Percentiles rank a stretch among this genome's conserved stretches.
Evolutionary conservation across 805 yeast genomes (phyloP).

Genomic region (Kodamaea neixiangensis): DNA sequence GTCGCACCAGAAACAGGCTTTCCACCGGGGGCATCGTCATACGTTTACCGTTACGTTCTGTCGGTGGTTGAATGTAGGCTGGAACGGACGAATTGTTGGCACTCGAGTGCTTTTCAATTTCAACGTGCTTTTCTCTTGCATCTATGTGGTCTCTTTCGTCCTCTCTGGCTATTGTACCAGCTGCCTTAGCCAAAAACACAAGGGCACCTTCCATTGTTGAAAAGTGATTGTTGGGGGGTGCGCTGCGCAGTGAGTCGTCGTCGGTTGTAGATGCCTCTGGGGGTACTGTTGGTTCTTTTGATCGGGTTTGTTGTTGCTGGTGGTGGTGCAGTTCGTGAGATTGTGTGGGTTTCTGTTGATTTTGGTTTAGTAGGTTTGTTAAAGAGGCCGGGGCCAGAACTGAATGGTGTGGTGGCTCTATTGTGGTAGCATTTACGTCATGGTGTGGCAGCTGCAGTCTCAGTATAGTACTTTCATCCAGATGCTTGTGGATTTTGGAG

Average conservation of each 20-base stretch:
- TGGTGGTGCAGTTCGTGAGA: background rate
- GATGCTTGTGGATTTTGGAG: background rate
- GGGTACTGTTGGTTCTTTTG: background rate
- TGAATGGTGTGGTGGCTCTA: background rate
- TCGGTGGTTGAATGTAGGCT: conserved; percentile 20
- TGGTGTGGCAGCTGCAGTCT: background rate
- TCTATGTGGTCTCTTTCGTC: conserved; percentile 64
- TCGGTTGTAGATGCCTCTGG: conserved; percentile 5
- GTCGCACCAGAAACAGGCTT: conserved; percentile 44
- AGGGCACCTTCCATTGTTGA: conserved; percentile 60
- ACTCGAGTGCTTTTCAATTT: conserved; percentile 34
- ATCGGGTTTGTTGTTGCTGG: background rate
- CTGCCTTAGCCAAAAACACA: conserved; percentile 74
- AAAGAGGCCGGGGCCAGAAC: conserved; percentile 11
- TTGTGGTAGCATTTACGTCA: background rate
- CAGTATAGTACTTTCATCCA: background rate
- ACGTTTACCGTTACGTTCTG: conserved; percentile 19
- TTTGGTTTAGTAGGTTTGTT: conserved; percentile 17
- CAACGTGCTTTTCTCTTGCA: conserved; percentile 51
- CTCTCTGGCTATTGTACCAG: conserved; percentile 71
- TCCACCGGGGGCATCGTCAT: conserved; percentile 47
- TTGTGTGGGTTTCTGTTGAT: background rate
- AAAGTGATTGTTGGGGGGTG: conserved; percentile 27
- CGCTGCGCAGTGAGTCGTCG: background rate
- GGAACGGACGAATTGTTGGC: conserved; percentile 18